phyloP scores from a whole-genome alignment of 2,329 filamentous ascomycete species.

The Aspergillus sp. region DNA sequence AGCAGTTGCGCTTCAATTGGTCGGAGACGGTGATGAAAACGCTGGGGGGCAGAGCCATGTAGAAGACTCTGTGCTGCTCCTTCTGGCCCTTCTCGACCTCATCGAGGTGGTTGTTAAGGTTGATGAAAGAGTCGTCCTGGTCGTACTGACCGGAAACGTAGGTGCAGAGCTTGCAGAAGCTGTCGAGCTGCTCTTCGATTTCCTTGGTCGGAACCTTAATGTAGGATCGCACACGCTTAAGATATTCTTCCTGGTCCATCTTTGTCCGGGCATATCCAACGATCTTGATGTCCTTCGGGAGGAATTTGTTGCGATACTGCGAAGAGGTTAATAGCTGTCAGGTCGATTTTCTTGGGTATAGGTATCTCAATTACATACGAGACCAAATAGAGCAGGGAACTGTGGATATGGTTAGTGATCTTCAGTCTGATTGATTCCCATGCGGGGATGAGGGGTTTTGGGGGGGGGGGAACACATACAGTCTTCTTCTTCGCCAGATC shows the following conservation, averaged over 20 bases:
- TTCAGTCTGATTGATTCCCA: constrained; percentile 13
- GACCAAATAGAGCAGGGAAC: constrained; percentile 95
- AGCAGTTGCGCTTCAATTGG: constrained; percentile 95
- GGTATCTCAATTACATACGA: constrained; percentile 58
- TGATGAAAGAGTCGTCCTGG: constrained; percentile 86
- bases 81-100: constrained; percentile 74
- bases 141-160: constrained; percentile 98
- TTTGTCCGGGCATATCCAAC: constrained; percentile 98
- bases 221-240: constrained; percentile 90
- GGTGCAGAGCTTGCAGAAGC: constrained; percentile 80
- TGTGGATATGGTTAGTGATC: constrained; percentile 31
- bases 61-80: constrained; percentile 90
- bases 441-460: not conserved
- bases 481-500: constrained; percentile 99
- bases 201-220: constrained; percentile 99
- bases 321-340: not conserved
- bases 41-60: constrained; percentile 96
- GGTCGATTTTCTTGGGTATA: not conserved
- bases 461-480: constrained; percentile 46
- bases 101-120: constrained; percentile 77
- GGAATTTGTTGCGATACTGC: constrained; percentile 97
- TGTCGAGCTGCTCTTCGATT: constrained; percentile 86
- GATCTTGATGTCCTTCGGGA: constrained; percentile 90
- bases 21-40: constrained; percentile 98
- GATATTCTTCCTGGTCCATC: constrained; percentile 96